Percentiles rank a stretch among this genome's conserved stretches.
Evolutionary conservation across 306 rosid genomes (phyloP).

Genomic region (Castanospermum australe): DNA sequence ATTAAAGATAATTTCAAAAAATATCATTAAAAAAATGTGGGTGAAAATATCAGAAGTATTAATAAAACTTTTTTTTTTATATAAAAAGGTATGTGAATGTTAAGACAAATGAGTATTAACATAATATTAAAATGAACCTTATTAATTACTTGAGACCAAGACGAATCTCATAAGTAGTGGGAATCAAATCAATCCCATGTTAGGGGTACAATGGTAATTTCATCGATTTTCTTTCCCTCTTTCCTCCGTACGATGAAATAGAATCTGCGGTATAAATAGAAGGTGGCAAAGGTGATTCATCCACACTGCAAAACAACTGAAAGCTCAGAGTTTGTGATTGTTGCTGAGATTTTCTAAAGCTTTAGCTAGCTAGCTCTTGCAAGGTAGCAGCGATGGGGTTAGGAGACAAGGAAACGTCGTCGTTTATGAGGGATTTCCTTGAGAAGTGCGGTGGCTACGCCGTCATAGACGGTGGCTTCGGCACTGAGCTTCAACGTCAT

Average conservation of each 20-base stretch:
- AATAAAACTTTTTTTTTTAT: too few relatives aligned
- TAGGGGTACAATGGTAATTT: slow-evolving; percentile 23
- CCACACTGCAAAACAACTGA: not conserved
- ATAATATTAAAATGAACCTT: too few relatives aligned
- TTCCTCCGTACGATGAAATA: not conserved
- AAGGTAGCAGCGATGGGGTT: slow-evolving; percentile 13
- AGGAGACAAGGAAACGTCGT: slow-evolving; percentile 24
- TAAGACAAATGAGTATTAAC: too few relatives aligned
- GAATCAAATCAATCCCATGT: not conserved
- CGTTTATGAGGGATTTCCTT: slow-evolving; percentile 51
- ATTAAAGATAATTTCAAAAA: too few relatives aligned
- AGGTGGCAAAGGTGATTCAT: not conserved
- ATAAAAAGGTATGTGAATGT: too few relatives aligned
- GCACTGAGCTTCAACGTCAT: slow-evolving; percentile 88
- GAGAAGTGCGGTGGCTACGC: slow-evolving; percentile 69
- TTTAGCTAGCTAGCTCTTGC: not conserved
- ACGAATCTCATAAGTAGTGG: not conserved
- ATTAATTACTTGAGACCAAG: too few relatives aligned
- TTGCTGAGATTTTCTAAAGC: too few relatives aligned
- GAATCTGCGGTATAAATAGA: not conserved
- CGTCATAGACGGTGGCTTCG: slow-evolving; percentile 84
- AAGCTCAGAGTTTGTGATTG: too few relatives aligned
- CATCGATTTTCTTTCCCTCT: not conserved
- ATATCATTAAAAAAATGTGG: too few relatives aligned
- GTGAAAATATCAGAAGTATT: too few relatives aligned